Evolutionary conservation across 441 rosid species (phyloP), one percentile per base, ranked within the genome.

Genomic region (Populus hybrid): DNA sequence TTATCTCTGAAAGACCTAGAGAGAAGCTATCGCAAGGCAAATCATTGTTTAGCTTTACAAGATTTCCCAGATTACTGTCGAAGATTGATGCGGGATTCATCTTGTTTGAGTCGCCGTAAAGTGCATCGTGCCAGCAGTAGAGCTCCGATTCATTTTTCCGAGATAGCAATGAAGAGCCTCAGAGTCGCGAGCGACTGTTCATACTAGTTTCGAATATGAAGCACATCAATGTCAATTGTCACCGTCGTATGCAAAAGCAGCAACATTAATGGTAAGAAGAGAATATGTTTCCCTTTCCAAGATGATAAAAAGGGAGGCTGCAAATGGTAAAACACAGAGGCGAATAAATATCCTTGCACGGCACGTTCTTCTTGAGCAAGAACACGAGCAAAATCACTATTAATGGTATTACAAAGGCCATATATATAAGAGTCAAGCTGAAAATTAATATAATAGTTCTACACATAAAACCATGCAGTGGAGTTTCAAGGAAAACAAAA

Each of bases 131-230:
- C 66, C 93, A 83, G 84, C 87, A 82, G 78, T 93, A 90, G 28
- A 93, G 91, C 83, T 93, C 93, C 83, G 89, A 73, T 81, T 92
- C 98, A 3, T 84, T 93, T 92, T 81, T 90, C 95, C 4, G 88
- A 86, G 77, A 90, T 85, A 9, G 93, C 88, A 72, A 94, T 92
- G 77, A 92, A 93, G 71, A 81, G 93, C 82, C 86, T 90, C 82
- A 91, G 92, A 1, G 97, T 88, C 70, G 91, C 97, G 4, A 92
- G 90, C 23, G 98, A 95, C 42, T 94, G 98, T 82, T 95, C 97
- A 16, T 90, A 93, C 32, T 30, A 30, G 32, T 30, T 30, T 30
- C 0, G 32, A 30, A 73, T 23, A 78, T 65, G 4, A 66, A 0
- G 24, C 20, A 36, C 12, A 54, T 57, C 21, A 34, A 67, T 73